A percentile compares a stretch with the other conserved stretches of the same genome.
Conservation (phyloP, 352 stramenopile genomes). For the Phytopythium delawarense region DNA sequence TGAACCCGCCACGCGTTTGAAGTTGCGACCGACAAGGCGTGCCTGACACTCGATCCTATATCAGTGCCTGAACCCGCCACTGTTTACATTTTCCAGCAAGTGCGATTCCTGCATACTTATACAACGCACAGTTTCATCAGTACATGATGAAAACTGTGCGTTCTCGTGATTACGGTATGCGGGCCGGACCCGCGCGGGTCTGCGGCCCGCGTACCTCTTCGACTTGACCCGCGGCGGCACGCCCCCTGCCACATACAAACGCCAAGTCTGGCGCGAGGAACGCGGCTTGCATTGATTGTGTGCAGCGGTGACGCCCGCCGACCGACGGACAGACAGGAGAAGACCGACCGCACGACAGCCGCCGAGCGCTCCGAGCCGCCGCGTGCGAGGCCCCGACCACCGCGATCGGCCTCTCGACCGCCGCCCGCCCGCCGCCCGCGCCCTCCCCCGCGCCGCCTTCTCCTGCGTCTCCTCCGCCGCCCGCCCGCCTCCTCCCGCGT, state of each 20-base stretch:
- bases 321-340: conserved; percentile 10
- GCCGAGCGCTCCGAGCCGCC: not conserved
- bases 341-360: conserved; percentile 10
- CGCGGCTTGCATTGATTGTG: not conserved
- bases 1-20: not conserved
- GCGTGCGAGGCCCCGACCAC: not conserved
- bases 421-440: not conserved
- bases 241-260: not conserved
- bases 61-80: not conserved
- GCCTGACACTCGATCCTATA: too few species aligned
- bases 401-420: conserved; percentile 1
- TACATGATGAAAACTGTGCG: too few species aligned
- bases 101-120: too few species aligned
- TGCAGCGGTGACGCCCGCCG: conserved; percentile 3
- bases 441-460: not conserved
- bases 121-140: too few species aligned
- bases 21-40: not conserved
- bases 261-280: not conserved
- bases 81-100: not conserved
- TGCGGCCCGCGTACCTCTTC: not conserved
- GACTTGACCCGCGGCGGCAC: not conserved
- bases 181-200: not conserved
- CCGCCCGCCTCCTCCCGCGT: not conserved
- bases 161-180: not conserved
- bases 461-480: not conserved